Evolutionary conservation across 2,329 filamentous ascomycete species (phyloP), one percentile per base, ranked within the genome.

Genomic region (Bipolaris cookei): DNA sequence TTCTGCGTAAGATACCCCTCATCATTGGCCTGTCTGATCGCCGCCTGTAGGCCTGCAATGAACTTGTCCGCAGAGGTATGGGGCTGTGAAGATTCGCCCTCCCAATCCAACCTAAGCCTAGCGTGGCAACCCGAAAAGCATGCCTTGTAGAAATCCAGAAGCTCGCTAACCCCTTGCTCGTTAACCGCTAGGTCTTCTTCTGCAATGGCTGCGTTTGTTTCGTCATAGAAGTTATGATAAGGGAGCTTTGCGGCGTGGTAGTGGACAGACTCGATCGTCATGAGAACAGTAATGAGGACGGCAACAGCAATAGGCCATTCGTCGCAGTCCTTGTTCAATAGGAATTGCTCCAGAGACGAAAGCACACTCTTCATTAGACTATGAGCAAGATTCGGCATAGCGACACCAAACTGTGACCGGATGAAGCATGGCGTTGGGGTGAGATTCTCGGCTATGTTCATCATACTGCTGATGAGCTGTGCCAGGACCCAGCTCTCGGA

Each of bases 181-280:
- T 73, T 69, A 13, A 62, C 32, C 5, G 51, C 49, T 1, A 52
- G 28, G 6, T 64, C 45, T 8, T 64, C 56, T 10, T 66, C 61
- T 1, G 41, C 30, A 6, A 38, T 43, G 6, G 16, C 35, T 2
- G 56, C 43, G 10, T 32, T 35, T 0, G 39, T 4, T 1, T 32
- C 3, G 18, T 58, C 57, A 54, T 63, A 63, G 2, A 46, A 44
- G 45, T 63, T 51, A 51, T 78, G 76, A 43, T 76, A 78, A 0
- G 73, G 69, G 0, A 70, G 48, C 45, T 76, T 77, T 0, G 73
- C 71, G 0, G 71, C 69, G 30, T 78, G 75, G 60, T 77, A 78
- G 20, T 78, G 75, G 14, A 76, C 69, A 6, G 69, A 75, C 45
- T 78, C 76, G 14, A 78, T 62, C 0, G 69, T 71, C 75, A 78